Conservation (phyloP, 2,329 filamentous ascomycete species). For the Colletotrichum sojae region DNA sequence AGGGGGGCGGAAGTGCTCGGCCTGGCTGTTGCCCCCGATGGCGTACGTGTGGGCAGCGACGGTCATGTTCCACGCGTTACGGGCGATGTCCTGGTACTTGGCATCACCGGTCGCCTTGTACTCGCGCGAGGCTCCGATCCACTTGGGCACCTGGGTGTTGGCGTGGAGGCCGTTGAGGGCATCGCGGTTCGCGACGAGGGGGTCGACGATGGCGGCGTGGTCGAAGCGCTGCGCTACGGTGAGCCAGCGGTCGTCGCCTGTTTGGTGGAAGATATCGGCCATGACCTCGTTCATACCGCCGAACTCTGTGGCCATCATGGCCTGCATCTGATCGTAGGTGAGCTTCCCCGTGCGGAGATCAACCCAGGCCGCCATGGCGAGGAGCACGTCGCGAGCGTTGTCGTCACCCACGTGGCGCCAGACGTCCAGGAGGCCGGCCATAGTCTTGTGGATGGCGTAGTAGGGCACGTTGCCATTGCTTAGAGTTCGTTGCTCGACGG, state of each 20-base stretch:
- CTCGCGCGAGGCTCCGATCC: constrained; percentile 64
- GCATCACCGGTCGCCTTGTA: constrained; percentile 62
- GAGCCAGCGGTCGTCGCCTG: constrained; percentile 61
- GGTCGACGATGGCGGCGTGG: constrained; percentile 62
- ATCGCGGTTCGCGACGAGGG: constrained; percentile 61
- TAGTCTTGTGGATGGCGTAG: constrained; percentile 68
- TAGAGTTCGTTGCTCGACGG: constrained; percentile 59
- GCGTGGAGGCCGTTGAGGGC: constrained; percentile 63
- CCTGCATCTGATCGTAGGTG: constrained; percentile 61
- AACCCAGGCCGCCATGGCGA: constrained; percentile 63
- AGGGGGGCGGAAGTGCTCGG: constrained; percentile 64
- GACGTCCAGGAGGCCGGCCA: constrained; percentile 65
- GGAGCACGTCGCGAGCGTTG: constrained; percentile 58
- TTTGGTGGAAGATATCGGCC: constrained; percentile 62
- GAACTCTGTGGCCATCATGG: constrained; percentile 63
- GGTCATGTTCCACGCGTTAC: constrained; percentile 64
- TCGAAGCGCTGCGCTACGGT: constrained; percentile 64
- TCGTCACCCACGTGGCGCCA: constrained; percentile 60
- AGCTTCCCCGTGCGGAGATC: constrained; percentile 60
- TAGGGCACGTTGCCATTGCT: constrained; percentile 67
- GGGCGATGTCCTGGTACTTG: constrained; percentile 62
- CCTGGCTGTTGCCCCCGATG: constrained; percentile 67
- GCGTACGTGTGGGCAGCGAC: constrained; percentile 64
- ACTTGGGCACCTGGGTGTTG: constrained; percentile 68
- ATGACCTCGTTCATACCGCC: constrained; percentile 69